Percentiles rank a stretch among this genome's conserved stretches.
These are phyloP conservation scores for Boletus coccyginus DNA, from an alignment of 768 basidiomycete genomes.

Conservation along the genomic window DNA sequence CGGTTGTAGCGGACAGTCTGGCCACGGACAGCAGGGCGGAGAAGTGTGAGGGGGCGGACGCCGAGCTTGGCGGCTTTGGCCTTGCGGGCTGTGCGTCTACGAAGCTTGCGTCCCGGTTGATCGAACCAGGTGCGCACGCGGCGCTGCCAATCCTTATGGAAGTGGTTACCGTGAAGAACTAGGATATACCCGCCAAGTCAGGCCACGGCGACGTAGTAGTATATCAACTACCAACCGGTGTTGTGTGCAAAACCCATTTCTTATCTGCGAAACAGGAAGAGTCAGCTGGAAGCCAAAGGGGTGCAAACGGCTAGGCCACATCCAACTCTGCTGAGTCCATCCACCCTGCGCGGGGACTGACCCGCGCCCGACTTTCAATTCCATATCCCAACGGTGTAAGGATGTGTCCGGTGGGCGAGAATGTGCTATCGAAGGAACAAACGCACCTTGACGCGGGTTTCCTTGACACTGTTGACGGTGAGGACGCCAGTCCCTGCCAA, in stretches of 20 bases:
- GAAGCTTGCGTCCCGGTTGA: constrained; percentile 97
- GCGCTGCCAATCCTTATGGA: constrained; percentile 99
- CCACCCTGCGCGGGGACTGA: constrained; percentile 15
- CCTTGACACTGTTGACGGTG: constrained; percentile 29
- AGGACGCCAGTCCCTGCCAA: constrained; percentile 4
- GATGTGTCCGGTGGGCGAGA: background rate
- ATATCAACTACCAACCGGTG: constrained; percentile 25
- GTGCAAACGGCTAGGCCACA: constrained; percentile 3
- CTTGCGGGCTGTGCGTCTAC: constrained; percentile 89
- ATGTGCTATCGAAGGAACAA: constrained; percentile 1
- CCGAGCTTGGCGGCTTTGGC: constrained; percentile 88
- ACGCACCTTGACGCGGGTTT: constrained; percentile 34
- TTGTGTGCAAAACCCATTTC: constrained; percentile 37
- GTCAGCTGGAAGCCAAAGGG: constrained; percentile 11
- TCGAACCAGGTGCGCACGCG: constrained; percentile 98
- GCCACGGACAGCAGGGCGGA: constrained; percentile 95
- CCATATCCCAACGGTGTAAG: background rate
- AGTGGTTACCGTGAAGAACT: constrained; percentile 93
- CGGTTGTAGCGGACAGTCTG: constrained; percentile 98
- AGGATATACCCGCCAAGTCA: constrained; percentile 10
- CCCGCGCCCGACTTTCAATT: background rate
- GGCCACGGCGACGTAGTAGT: constrained; percentile 28
- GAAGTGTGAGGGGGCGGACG: constrained; percentile 85
- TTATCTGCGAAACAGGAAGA: constrained; percentile 23
- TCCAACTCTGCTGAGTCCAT: constrained; percentile 19